Base-by-base conservation (phyloP, 2,329 filamentous ascomycete species). In the Alternaria sp. region DNA sequence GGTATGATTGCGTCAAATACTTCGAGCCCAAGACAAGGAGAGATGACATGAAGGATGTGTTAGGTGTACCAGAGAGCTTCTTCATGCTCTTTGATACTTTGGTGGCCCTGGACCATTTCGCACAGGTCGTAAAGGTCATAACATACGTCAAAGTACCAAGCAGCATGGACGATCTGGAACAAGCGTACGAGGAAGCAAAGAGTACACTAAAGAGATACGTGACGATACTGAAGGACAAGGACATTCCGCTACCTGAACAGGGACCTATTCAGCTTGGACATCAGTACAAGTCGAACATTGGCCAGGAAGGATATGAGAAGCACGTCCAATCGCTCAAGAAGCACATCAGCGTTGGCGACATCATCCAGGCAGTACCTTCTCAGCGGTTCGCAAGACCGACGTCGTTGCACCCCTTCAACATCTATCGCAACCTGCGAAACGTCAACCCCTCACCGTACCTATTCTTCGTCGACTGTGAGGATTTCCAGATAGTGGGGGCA, bases 21-120 rank as follows among this genome's bases (percentile, higher is more conserved):
- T 99, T 99, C 69, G 95, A 99, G 83, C 95, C 95, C 61, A 96
- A 93, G 84, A 98, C 95, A n/a, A 89, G 88, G 26, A 86, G 93
- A 49, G 87, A 92, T 42, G 87, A 92, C 41, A 87, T 97, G 83
- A 90, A 95, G 78, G 95, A 99, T 78, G 85, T 96, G 29, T 84
- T 98, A 23, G 82, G 90, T 60, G 91, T 98, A 40, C 95, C 95
- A 0, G 95, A 99, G 83, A 93, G 92, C 58, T 83, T 98, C 29
- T 98, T 99, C 77, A 98, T 98, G 92, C 84, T 99, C 13, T 98
- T 92, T 78, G 91, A 98, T 76, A 97, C 94, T 39, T 90, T 98
- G 60, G 85, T 99, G 28, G 93, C 93, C 9, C 93, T 98, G 72
- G 95, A 99, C 75, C 90, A 96, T 72, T 97, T 98, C 81, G 96